Evolutionary conservation across 352 stramenopile genomes (phyloP).

Genomic region (Pythium pyrilobum): DNA sequence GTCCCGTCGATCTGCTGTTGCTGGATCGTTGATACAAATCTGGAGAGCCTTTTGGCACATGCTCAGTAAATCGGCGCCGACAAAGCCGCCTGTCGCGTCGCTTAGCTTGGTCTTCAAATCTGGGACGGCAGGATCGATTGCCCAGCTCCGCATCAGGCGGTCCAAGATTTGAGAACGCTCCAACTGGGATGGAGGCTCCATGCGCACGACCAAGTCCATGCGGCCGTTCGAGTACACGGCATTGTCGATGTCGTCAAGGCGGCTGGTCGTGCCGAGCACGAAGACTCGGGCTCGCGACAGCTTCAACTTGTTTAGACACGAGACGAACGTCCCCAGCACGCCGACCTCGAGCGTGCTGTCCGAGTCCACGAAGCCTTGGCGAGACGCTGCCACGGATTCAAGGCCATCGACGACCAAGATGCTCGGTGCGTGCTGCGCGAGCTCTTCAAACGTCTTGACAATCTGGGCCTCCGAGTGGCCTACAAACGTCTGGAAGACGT

Average conservation of each 20-base stretch:
- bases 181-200: conserved; percentile 91
- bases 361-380: conserved; percentile 46
- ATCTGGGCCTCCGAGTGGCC: conserved; percentile 87
- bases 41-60: conserved; percentile 74
- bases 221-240: conserved; percentile 94
- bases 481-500: conserved; percentile 93
- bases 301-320: conserved; percentile 77
- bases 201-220: conserved; percentile 94
- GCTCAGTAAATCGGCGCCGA: conserved; percentile 77
- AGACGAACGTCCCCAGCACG: conserved; percentile 80
- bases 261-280: conserved; percentile 72
- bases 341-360: conserved; percentile 63
- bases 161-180: conserved; percentile 91
- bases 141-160: conserved; percentile 88
- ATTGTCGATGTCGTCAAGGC: conserved; percentile 82
- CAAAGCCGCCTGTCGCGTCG: conserved; percentile 95
- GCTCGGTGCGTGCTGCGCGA: conserved; percentile 38
- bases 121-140: conserved; percentile 25
- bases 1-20: background rate
- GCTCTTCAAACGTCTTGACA: conserved; percentile 51
- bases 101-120: conserved; percentile 89
- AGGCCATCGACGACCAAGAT: conserved; percentile 89
- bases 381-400: conserved; percentile 78
- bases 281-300: conserved; percentile 37
- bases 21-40: conserved; percentile 42